Conservation (phyloP, 306 rosid genomes). For the Spatholobus suberectus region DNA sequence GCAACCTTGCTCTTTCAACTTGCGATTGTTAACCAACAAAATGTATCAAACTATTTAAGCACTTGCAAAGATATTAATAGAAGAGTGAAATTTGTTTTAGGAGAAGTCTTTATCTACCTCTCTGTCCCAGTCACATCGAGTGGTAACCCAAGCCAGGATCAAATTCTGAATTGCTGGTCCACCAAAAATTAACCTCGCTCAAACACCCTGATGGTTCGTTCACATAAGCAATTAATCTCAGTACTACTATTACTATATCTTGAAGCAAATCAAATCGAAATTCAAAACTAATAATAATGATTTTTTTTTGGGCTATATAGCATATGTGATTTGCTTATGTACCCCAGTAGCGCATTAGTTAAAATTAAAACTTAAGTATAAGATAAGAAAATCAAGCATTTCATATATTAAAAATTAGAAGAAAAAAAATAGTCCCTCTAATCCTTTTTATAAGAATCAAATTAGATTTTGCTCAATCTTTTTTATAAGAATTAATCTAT, state of each 20-base stretch:
- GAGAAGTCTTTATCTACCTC: slow-evolving; percentile 49
- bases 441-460: too few relatives aligned
- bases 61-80: not conserved
- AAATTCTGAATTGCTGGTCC: slow-evolving; percentile 70
- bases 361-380: too few relatives aligned
- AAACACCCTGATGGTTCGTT: slow-evolving; percentile 55
- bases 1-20: slow-evolving; percentile 60
- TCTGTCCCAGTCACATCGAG: slow-evolving; percentile 70
- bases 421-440: too few relatives aligned
- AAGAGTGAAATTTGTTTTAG: not conserved
- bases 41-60: not conserved
- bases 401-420: too few relatives aligned
- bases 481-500: too few relatives aligned
- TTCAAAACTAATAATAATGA: too few relatives aligned
- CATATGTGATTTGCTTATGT: too few relatives aligned
- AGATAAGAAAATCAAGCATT: too few relatives aligned
- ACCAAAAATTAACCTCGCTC: slow-evolving; percentile 76
- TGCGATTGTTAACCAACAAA: slow-evolving; percentile 21
- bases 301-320: too few relatives aligned
- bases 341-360: too few relatives aligned
- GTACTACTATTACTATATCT: not conserved
- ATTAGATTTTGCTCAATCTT: too few relatives aligned
- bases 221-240: not conserved
- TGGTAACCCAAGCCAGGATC: slow-evolving; percentile 54
- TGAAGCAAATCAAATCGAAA: not conserved